Percentiles rank a stretch among this genome's conserved stretches.
phyloP scores from a whole-genome alignment of 345 rosid genomes.

The Draba incana region DNA sequence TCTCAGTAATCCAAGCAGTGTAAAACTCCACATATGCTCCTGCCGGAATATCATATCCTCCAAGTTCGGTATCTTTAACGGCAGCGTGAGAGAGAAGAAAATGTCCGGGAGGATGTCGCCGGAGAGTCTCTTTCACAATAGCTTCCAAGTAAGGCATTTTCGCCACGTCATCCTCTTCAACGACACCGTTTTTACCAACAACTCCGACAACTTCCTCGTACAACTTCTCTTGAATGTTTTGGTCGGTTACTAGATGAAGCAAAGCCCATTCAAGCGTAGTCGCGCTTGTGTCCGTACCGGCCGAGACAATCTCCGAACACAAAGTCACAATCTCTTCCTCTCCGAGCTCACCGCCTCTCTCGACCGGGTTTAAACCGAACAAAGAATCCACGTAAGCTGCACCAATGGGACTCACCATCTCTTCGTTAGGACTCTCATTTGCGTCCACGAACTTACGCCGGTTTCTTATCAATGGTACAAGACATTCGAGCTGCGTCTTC shows the following conservation, averaged over 20 bases:
- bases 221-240: slow-evolving; percentile 66
- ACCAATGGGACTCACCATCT: slow-evolving; percentile 91
- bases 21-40: slow-evolving; percentile 77
- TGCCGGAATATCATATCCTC: slow-evolving; percentile 73
- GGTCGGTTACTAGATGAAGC: slow-evolving; percentile 65
- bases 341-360: slow-evolving; percentile 53
- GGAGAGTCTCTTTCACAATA: slow-evolving; percentile 80
- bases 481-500: slow-evolving; percentile 73
- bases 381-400: slow-evolving; percentile 93
- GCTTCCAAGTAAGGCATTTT: slow-evolving; percentile 72
- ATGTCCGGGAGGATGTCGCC: slow-evolving; percentile 97
- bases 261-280: slow-evolving; percentile 87
- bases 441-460: slow-evolving; percentile 60
- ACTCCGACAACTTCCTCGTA: slow-evolving; percentile 62
- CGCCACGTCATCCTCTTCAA: slow-evolving; percentile 72
- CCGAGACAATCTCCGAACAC: slow-evolving; percentile 79
- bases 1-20: slow-evolving; percentile 93
- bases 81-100: slow-evolving; percentile 83
- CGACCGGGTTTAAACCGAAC: slow-evolving; percentile 49
- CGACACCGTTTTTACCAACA: slow-evolving; percentile 59
- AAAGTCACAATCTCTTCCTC: slow-evolving; percentile 89
- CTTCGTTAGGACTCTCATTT: slow-evolving; percentile 47
- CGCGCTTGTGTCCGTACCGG: slow-evolving; percentile 92
- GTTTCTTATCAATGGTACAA: slow-evolving; percentile 70
- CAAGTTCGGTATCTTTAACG: slow-evolving; percentile 65